Percentiles rank a stretch among this genome's conserved stretches.
Evolutionary conservation across 352 stramenopile species (phyloP).

Genomic region (Lagenidium sp.): DNA sequence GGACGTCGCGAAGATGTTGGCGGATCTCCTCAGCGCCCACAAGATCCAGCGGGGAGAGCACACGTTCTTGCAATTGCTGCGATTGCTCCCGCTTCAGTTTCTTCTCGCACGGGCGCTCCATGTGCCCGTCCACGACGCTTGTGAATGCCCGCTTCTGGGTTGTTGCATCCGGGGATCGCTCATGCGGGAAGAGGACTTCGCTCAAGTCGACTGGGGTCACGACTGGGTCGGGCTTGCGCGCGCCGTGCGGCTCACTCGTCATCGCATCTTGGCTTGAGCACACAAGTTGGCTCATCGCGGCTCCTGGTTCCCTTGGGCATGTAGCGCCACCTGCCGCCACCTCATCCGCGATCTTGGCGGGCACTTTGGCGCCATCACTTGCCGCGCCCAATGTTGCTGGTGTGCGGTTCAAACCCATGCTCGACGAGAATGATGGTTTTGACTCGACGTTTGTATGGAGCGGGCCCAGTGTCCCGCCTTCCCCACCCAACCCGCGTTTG

Average conservation of each 20-base stretch:
- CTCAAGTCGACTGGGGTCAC: slow-evolving; percentile 1
- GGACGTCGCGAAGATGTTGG: slow-evolving; percentile 63
- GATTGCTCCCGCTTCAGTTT: slow-evolving; percentile 24
- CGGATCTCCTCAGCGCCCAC: slow-evolving; percentile 50
- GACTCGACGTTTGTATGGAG: slow-evolving; percentile 25
- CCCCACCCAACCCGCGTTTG: not conserved
- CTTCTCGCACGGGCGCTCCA: slow-evolving; percentile 29
- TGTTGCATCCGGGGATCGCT: slow-evolving; percentile 12
- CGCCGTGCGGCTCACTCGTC: not conserved
- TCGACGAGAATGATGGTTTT: slow-evolving; percentile 38
- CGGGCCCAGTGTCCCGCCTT: not conserved
- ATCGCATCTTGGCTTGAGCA: not conserved
- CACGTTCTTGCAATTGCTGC: not conserved
- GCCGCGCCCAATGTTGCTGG: slow-evolving; percentile 7
- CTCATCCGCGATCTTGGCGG: slow-evolving; percentile 7
- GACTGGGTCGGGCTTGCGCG: slow-evolving; percentile 1
- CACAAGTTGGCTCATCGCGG: too few relatives aligned
- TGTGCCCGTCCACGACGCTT: slow-evolving; percentile 1
- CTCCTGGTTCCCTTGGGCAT: too few relatives aligned
- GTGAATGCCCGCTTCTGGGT: slow-evolving; percentile 8
- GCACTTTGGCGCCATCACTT: slow-evolving; percentile 12
- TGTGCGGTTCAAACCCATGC: slow-evolving; percentile 52
- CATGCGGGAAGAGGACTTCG: slow-evolving; percentile 13
- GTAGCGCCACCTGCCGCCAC: too few relatives aligned
- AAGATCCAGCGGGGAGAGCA: slow-evolving; percentile 53